Evolutionary conservation across 1,284 basidiomycete genomes (phyloP), one percentile per base, ranked within the genome.

Genomic region (Salmacisia buchloeana): DNA sequence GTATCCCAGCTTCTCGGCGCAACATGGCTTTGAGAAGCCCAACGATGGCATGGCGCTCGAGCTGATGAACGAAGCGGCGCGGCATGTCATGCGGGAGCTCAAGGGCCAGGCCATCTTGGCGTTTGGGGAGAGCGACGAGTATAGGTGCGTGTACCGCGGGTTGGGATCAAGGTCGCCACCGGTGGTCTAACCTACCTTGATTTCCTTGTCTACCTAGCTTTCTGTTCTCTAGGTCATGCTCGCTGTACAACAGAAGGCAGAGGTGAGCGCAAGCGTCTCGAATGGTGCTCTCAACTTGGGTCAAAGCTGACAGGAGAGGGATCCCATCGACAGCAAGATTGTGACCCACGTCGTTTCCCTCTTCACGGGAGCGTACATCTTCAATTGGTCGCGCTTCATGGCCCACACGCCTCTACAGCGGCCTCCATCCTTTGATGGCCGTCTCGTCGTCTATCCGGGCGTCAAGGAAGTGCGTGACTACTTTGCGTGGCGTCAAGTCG

Each of bases 61-160:
- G 68, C 85, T 98, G 43, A 97, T 98, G 94, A 94, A 99, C 78
- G 85, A 86, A 63, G 91, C 93, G 0, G 94, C 96, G 0, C 83
- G 84, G 68, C 83, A 86, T 49, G 85, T 96, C 36, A 90, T 98
- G 89, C 82, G 59, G 3, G 71, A 71, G 27, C 68, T 79, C 12
- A 71, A 74, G 57, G 75, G 75, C 3, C 69, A 79, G 2, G 62
- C 72, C 3, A 64, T 71, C 2, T 61, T 79, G 33, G 94, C 86
- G 0, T 98, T 96, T 79, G 94, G 94, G 1, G 91, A 98, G 82
- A 94, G 92, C 43, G 96, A 98, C 80, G 96, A 98, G 81, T 97
- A 87, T 82, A 96, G 92, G 92, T 89, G 69, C 65, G 84, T 34
- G 15, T 5, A 7, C 3, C 23, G 35, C 7, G 15, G 35, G 1